Conservation (phyloP, 768 basidiomycete genomes). For the Pleurotus cornucopiae region DNA sequence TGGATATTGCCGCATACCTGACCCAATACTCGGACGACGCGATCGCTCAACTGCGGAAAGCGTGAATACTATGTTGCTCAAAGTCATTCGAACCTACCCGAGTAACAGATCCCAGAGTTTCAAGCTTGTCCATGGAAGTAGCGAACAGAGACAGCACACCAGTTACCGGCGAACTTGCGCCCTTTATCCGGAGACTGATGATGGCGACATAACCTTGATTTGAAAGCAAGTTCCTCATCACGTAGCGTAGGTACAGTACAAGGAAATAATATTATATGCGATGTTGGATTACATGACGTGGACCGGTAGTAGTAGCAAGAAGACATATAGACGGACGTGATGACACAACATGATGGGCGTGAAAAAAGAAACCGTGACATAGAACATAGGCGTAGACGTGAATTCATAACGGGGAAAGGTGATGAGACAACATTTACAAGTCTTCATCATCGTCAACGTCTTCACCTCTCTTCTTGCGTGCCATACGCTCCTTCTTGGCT, state of each 20-base stretch:
- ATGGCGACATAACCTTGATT: neutral
- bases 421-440: conserved; percentile 17
- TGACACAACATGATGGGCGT: conserved; percentile 4
- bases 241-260: neutral
- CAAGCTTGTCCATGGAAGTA: conserved; percentile 14
- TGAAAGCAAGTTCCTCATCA: neutral
- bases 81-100: conserved; percentile 35
- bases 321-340: neutral
- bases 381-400: neutral
- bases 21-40: conserved; percentile 66
- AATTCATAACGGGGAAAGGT: neutral
- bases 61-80: neutral
- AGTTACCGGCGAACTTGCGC: conserved; percentile 17
- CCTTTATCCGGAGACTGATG: neutral
- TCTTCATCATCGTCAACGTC: conserved; percentile 69
- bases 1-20: conserved; percentile 45
- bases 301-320: neutral
- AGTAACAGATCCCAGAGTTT: conserved; percentile 31
- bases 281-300: neutral
- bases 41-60: conserved; percentile 54
- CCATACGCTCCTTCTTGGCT: conserved; percentile 95
- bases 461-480: conserved; percentile 82
- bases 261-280: conserved; percentile 7
- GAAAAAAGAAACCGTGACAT: neutral
- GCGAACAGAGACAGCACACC: neutral